phyloP scores from a whole-genome alignment of 192 early-diverging fungal genomes.

The Neocallimastix lanati region DNA sequence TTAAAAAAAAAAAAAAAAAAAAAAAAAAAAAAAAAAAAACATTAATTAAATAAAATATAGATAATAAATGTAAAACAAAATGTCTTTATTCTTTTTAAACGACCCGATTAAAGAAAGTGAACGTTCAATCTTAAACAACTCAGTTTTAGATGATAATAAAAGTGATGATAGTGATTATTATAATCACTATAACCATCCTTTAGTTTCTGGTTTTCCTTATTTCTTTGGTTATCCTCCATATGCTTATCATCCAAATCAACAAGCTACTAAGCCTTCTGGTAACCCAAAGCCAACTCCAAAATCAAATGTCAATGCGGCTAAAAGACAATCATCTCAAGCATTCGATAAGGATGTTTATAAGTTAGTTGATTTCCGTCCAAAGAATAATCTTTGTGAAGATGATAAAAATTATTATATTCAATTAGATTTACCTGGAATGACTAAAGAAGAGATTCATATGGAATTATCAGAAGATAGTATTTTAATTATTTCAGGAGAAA shows the following conservation, averaged over 20 bases:
- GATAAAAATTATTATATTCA: too few species aligned
- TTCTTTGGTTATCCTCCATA: not conserved
- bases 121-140: not conserved
- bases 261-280: too few species aligned
- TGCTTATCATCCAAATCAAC: not conserved
- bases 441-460: too few species aligned
- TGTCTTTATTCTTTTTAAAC: not conserved
- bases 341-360: too few species aligned
- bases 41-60: too few species aligned
- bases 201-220: not conserved
- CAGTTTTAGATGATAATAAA: not conserved
- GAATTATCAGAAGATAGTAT: too few species aligned
- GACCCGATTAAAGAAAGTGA: not conserved
- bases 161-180: not conserved
- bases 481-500: too few species aligned
- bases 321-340: not conserved
- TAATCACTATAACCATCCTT: not conserved
- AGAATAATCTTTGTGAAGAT: too few species aligned
- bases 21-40: too few species aligned
- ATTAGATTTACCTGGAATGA: too few species aligned
- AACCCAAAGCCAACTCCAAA: not conserved
- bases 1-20: too few species aligned
- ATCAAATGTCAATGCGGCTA: not conserved
- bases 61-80: too few species aligned
- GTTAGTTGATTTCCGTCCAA: not conserved